Evolutionary conservation across 208 protist genomes (phyloP).

Genomic region (Leishmania braziliensis): DNA sequence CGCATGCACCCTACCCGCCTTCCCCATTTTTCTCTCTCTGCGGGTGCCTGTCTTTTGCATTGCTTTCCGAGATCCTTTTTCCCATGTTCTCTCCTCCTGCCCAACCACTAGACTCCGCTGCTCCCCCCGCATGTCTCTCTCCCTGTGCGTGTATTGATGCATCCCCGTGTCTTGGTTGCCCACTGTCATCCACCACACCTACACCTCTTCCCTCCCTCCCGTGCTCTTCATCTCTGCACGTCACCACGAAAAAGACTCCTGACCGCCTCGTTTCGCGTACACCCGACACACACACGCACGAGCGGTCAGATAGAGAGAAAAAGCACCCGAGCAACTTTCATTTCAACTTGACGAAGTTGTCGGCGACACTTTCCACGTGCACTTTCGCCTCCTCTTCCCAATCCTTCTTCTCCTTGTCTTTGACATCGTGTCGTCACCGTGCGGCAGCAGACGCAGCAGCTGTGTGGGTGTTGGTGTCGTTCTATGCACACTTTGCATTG

Average conservation of each 20-base stretch:
- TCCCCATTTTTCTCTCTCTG: background rate
- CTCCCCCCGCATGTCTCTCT: background rate
- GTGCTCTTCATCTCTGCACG: background rate
- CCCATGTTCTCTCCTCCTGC: background rate
- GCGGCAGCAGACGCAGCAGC: too few species aligned
- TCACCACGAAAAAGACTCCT: background rate
- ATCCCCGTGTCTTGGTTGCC: background rate
- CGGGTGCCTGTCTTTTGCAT: background rate
- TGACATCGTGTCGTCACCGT: too few species aligned
- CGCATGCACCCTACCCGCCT: background rate
- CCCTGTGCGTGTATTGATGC: background rate
- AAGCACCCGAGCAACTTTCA: background rate
- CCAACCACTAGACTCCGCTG: background rate
- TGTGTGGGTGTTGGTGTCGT: too few species aligned
- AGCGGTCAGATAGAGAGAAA: background rate
- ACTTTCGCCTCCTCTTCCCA: background rate
- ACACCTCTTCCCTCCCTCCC: background rate
- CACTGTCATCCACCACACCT: background rate
- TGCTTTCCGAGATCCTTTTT: background rate
- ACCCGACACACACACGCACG: background rate
- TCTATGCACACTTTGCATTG: too few species aligned
- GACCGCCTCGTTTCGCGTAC: background rate
- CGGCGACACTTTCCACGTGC: background rate
- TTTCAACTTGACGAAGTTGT: background rate
- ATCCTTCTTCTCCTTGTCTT: background rate